These are phyloP conservation scores for Hirschioporus abietinus DNA, from an alignment of 768 basidiomycete genomes.

Conservation along the genomic window DNA sequence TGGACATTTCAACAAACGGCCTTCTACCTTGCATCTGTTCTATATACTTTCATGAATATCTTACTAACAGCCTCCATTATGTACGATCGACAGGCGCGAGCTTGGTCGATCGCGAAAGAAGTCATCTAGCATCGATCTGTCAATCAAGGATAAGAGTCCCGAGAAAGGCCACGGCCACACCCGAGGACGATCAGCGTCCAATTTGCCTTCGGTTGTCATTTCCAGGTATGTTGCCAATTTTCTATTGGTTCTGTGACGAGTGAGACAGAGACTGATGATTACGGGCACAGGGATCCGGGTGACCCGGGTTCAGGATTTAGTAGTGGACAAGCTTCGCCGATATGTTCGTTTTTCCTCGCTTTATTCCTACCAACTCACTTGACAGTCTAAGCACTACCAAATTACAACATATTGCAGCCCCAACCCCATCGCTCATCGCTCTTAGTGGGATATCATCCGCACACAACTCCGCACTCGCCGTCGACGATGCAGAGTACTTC, in stretches of 20 bases:
- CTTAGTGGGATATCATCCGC: not conserved
- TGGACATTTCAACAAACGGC: too few species aligned
- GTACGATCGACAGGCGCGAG: not conserved
- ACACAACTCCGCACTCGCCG: not conserved
- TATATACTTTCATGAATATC: too few species aligned
- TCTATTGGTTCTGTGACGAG: not conserved
- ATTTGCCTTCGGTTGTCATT: constrained; percentile 36
- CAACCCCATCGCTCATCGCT: not conserved
- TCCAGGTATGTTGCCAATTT: constrained; percentile 28
- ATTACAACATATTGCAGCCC: not conserved
- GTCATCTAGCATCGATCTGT: constrained; percentile 29
- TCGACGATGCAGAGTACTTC: constrained; percentile 2
- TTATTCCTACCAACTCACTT: too few species aligned
- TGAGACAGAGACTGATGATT: constrained; percentile 2
- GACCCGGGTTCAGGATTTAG: constrained; percentile 34
- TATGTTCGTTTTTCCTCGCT: constrained; percentile 37
- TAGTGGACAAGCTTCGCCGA: constrained; percentile 72
- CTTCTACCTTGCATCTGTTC: too few species aligned
- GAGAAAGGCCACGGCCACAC: not conserved
- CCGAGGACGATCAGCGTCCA: constrained; percentile 23
- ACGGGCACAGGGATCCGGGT: not conserved
- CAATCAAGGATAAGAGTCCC: constrained; percentile 14
- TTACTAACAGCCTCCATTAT: not conserved
- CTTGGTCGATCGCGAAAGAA: constrained; percentile 18
- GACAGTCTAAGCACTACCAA: too few species aligned